Percentiles rank a stretch among this genome's conserved stretches.
Evolutionary conservation across 305 asterid species (phyloP).

Genomic region (Fraxinus ornus): DNA sequence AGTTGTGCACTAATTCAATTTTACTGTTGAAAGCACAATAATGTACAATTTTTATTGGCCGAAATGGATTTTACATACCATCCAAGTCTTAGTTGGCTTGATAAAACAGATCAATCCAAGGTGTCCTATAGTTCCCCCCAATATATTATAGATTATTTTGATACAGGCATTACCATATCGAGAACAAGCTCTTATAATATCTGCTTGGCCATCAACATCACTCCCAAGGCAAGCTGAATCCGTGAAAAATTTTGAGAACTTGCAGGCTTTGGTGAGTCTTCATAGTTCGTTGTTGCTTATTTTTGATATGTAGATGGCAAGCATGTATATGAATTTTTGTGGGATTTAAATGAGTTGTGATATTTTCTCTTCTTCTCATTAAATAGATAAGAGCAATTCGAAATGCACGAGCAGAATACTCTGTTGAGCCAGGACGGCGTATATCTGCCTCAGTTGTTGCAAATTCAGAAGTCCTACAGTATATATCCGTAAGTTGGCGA

Average conservation of each 20-base stretch:
- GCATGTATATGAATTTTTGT: background rate
- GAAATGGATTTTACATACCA: background rate
- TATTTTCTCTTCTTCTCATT: background rate
- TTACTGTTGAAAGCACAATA: background rate
- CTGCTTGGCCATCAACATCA: constrained; percentile 80
- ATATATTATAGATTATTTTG: background rate
- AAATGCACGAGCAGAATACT: constrained; percentile 95
- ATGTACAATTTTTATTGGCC: background rate
- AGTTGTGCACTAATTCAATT: background rate
- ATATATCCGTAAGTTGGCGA: constrained; percentile 67
- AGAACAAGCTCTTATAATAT: constrained; percentile 77
- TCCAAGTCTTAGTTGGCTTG: background rate
- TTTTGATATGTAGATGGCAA: constrained; percentile 5
- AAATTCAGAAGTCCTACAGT: constrained; percentile 73
- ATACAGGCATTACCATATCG: constrained; percentile 76
- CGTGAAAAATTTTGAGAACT: constrained; percentile 75
- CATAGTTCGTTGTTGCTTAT: background rate
- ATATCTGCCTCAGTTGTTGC: constrained; percentile 87
- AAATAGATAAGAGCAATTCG: constrained; percentile 84
- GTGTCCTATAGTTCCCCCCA: constrained; percentile 3
- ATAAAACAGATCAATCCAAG: background rate
- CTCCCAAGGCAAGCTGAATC: constrained; percentile 76
- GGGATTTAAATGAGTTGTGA: background rate
- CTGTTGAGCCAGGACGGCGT: constrained; percentile 91
- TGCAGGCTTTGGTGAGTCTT: constrained; percentile 79